These are phyloP conservation scores for Neurospora tetrasperma DNA, from an alignment of 495 filamentous ascomycete genomes.

Conservation along the genomic window DNA sequence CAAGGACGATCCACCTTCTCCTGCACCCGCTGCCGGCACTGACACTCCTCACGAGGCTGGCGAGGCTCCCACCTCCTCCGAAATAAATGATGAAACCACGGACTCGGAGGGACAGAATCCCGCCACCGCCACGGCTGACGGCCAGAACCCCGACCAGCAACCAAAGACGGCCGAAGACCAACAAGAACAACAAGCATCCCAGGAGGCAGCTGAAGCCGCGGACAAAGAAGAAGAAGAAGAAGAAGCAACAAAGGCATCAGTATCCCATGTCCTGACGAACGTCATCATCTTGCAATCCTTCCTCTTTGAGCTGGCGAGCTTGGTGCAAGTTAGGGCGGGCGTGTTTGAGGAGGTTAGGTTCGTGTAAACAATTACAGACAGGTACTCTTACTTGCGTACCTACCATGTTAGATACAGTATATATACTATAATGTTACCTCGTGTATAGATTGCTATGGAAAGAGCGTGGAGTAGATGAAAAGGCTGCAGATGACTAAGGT, in stretches of 20 bases:
- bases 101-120: too few species aligned
- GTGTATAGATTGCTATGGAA: not conserved
- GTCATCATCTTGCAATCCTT: constrained; percentile 72
- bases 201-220: not conserved
- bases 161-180: constrained; percentile 3
- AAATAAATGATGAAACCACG: too few species aligned
- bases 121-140: too few species aligned
- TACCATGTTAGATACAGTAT: not conserved
- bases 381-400: not conserved
- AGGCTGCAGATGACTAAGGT: too few species aligned
- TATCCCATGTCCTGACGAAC: constrained; percentile 83
- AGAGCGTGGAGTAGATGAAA: too few species aligned
- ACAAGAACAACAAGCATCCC: not conserved
- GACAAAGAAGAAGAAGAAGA: constrained; percentile 22
- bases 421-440: not conserved
- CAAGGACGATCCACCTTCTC: not conserved
- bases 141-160: too few species aligned
- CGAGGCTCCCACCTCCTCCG: too few species aligned
- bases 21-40: not conserved
- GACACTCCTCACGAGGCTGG: too few species aligned
- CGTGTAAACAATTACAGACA: not conserved
- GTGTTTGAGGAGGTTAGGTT: constrained; percentile 80
- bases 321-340: constrained; percentile 76
- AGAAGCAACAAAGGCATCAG: constrained; percentile 41
- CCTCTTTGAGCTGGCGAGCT: constrained; percentile 74